Base-by-base conservation (phyloP, 2,329 filamentous ascomycete genomes). In the Alternaria solani region DNA sequence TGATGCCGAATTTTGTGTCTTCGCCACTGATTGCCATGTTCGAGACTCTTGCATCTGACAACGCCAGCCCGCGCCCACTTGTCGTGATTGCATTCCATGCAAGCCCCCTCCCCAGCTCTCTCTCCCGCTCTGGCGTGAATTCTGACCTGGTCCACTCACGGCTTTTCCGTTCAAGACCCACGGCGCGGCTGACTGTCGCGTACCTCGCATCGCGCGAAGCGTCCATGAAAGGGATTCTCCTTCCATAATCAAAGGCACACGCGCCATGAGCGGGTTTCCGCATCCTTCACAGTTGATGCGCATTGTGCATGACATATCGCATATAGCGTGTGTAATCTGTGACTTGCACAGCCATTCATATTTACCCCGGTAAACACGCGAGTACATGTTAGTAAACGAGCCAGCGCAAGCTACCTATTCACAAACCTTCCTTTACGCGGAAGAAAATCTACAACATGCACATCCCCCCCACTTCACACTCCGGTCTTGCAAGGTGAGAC, bases 181-280 rank as follows among this genome's bases (percentile, higher is more conserved):
- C 38, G 36, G 14, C 20, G 53, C 28, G 28, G 28, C 41, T 39
- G 38, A 41, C 34, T 51, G 54, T 44, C 39, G 39, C 47, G 47
- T 57, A 51, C 55, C 47, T 57, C 55, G 55, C 55, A 39, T 51
- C 53, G 53, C 53, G 36, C 42, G 47, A 56, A 56, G 54, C 54
- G 54, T 39, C 36, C 25, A 32, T n/a, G 48, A 43, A 51, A 51
- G 36, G 43, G 43, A 39, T 48, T 26, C 16, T 25, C 52, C 52
- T 46, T 48, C 52, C 42, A 30, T 18, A 25, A 4, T 32, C 18
- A 4, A 49, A 12, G 30, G 18, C 16, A 49, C 36, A 49, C 46
- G 46, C 46, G 46, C 32, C 18, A 49, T 49, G 20, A 34, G 46
- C 46, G 46, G 46, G 32, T 48, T 49, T 49, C 23, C 32, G 23